Evolutionary conservation across 2,329 filamentous ascomycete genomes (phyloP).

Genomic region (Colletotrichum camelliae): DNA sequence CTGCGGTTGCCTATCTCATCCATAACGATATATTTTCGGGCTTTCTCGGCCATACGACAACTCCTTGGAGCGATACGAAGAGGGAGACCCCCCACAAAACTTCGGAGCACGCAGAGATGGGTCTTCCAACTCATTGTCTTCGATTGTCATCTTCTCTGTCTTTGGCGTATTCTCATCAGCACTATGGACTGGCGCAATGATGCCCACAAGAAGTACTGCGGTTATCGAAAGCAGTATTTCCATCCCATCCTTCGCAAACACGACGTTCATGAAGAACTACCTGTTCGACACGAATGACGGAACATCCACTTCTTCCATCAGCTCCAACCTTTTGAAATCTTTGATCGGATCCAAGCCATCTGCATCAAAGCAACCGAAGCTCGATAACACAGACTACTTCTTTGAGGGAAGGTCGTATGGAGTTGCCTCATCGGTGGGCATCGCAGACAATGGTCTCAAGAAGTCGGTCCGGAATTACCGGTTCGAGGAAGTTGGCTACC

Average conservation of each 20-base stretch:
- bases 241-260: neutral
- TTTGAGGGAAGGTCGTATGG: neutral
- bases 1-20: no score
- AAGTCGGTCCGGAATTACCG: slow-evolving; percentile 25
- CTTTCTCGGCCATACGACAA: no score
- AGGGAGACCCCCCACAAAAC: no score
- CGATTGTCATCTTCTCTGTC: no score
- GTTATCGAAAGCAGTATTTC: rapidly evolving
- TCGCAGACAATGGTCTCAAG: neutral
- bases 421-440: neutral
- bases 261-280: neutral
- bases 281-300: neutral
- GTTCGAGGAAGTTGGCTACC: slow-evolving; percentile 38
- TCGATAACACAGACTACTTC: neutral
- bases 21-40: no score
- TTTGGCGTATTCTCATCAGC: no score
- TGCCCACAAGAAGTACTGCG: neutral
- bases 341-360: neutral
- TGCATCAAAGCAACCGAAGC: neutral
- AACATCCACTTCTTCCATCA: neutral
- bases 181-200: neutral
- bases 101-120: no score
- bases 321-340: neutral
- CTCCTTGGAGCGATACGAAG: no score
- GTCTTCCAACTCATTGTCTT: no score